These are phyloP conservation scores for Colletotrichum graminicola DNA, from an alignment of 2,329 filamentous ascomycete genomes.

Conservation along the genomic window DNA sequence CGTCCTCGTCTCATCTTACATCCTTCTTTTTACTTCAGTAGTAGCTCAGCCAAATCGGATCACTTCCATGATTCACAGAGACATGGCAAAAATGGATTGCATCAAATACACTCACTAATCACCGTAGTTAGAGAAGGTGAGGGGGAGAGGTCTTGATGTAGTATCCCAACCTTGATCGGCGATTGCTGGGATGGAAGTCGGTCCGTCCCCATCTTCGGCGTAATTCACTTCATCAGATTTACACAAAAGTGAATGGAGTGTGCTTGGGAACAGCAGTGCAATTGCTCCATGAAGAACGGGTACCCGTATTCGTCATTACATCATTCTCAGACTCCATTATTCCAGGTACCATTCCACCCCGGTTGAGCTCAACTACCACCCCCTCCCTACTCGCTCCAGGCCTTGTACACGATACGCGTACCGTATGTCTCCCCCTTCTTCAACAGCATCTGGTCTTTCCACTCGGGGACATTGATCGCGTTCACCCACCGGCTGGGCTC, in stretches of 20 bases:
- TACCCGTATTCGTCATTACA: conserved; percentile 44
- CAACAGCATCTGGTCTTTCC: conserved; percentile 82
- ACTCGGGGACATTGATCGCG: conserved; percentile 83
- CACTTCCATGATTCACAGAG: conserved; percentile 12
- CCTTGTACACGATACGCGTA: conserved; percentile 83
- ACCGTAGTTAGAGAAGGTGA: not conserved
- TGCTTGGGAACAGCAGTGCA: not conserved
- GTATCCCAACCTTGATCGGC: not conserved
- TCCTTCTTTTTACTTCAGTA: not conserved
- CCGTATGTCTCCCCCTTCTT: conserved; percentile 90
- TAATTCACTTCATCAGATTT: not conserved
- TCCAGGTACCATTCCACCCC: not conserved
- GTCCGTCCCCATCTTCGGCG: not conserved
- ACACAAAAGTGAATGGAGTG: not conserved
- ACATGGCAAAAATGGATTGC: not conserved
- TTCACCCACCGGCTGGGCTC: conserved; percentile 95
- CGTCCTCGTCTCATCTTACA: conserved; percentile 26
- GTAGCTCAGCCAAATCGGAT: conserved; percentile 30
- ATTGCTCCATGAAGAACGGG: conserved; percentile 12
- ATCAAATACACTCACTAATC: not conserved
- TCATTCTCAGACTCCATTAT: conserved; percentile 2
- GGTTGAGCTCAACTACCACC: not conserved
- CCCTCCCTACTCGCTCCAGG: conserved; percentile 75
- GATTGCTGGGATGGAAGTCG: not conserved
- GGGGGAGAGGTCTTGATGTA: not conserved